A percentile compares a stretch with the other conserved stretches of the same genome.
phyloP scores from a whole-genome alignment of 352 stramenopile genomes.

The Plasmopara viticola region DNA sequence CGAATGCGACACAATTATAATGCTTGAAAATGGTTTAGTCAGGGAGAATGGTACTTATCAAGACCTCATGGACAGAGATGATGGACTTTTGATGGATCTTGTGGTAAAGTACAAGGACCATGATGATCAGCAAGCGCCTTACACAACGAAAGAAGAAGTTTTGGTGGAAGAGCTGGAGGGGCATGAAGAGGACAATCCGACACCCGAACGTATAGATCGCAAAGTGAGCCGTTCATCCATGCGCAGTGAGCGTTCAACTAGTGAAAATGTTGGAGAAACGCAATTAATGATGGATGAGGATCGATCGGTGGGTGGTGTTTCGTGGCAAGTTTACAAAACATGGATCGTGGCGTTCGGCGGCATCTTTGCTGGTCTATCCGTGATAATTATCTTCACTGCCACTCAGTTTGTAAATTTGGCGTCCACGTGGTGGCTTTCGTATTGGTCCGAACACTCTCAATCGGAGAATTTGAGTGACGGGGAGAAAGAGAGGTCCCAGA shows the following conservation, averaged over 20 bases:
- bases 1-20: conserved; percentile 53
- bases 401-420: conserved; percentile 49
- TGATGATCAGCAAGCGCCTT: conserved; percentile 30
- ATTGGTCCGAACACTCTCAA: conserved; percentile 34
- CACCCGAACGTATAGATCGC: conserved; percentile 21
- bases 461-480: conserved; percentile 3
- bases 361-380: conserved; percentile 32
- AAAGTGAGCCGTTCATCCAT: conserved; percentile 48
- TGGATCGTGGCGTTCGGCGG: conserved; percentile 69
- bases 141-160: conserved; percentile 38
- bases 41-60: conserved; percentile 69
- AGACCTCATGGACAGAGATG: conserved; percentile 52
- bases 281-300: conserved; percentile 68
- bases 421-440: conserved; percentile 58
- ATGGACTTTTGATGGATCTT: conserved; percentile 61
- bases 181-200: conserved; percentile 34
- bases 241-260: conserved; percentile 40
- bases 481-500: conserved; percentile 29
- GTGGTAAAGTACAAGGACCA: conserved; percentile 56
- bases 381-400: conserved; percentile 41
- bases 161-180: conserved; percentile 36
- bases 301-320: conserved; percentile 49
- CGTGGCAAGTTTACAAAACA: conserved; percentile 54
- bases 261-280: conserved; percentile 23
- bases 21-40: conserved; percentile 50